Conservation (phyloP, 2,329 filamentous ascomycete species). For the Plectosphaerella plurivora region DNA sequence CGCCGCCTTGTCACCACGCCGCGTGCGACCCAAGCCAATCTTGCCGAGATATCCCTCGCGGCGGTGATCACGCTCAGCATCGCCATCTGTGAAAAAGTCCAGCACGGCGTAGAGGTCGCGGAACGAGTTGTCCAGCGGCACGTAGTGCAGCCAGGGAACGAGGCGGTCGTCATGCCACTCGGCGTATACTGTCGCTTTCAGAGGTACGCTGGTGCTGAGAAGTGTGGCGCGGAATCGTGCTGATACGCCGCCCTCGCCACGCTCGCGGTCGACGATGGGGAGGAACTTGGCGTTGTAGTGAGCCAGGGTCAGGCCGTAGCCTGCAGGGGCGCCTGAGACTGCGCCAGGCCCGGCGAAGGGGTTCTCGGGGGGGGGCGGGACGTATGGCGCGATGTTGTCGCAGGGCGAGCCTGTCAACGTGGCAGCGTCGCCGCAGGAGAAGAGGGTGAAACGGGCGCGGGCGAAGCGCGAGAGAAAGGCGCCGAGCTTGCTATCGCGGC, state of each 20-base stretch:
- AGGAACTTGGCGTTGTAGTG: conserved; percentile 61
- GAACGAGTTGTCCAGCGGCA: conserved; percentile 66
- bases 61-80: conserved; percentile 13
- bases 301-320: conserved; percentile 34
- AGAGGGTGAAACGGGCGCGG: conserved; percentile 38
- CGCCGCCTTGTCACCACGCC: conserved; percentile 49
- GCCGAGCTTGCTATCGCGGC: conserved; percentile 28
- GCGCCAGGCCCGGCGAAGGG: not conserved
- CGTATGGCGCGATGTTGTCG: not conserved
- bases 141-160: conserved; percentile 67
- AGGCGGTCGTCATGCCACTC: conserved; percentile 73
- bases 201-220: conserved; percentile 57
- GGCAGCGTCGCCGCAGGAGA: conserved; percentile 27
- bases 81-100: conserved; percentile 58
- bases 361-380: conserved; percentile 10
- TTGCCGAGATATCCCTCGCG: conserved; percentile 7
- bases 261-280: conserved; percentile 62
- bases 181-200: conserved; percentile 68
- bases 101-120: conserved; percentile 62
- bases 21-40: conserved; percentile 5
- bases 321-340: conserved; percentile 3
- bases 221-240: conserved; percentile 62
- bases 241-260: conserved; percentile 47
- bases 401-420: not conserved
- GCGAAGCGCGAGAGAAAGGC: conserved; percentile 34